Evolutionary conservation across 257 asterid species (phyloP).

Genomic region (Fraxinus anomala): DNA sequence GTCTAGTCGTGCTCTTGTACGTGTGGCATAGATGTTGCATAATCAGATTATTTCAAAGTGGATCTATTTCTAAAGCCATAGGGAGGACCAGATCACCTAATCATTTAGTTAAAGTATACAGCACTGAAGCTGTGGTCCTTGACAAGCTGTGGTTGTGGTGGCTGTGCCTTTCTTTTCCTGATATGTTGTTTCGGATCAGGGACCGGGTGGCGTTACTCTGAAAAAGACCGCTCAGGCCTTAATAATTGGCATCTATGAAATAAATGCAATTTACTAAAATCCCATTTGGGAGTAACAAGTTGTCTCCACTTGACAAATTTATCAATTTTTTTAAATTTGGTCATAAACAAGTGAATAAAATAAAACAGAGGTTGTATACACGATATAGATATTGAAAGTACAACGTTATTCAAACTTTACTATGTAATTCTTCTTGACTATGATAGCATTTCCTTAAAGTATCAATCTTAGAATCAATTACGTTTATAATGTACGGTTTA

Average conservation of each 20-base stretch:
- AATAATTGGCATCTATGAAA: slow-evolving; percentile 41
- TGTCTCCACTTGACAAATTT: too few relatives aligned
- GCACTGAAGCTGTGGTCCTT: background rate
- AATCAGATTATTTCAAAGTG: background rate
- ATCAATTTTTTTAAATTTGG: too few relatives aligned
- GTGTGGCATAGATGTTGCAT: background rate
- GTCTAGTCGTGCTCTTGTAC: background rate
- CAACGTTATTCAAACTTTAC: too few relatives aligned
- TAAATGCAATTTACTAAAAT: too few relatives aligned
- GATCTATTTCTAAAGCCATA: background rate
- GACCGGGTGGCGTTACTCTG: slow-evolving; percentile 44
- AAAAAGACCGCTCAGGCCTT: slow-evolving; percentile 45
- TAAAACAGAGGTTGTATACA: too few relatives aligned
- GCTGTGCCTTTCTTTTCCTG: background rate
- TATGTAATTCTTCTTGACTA: too few relatives aligned
- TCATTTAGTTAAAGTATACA: background rate
- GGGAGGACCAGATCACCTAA: background rate
- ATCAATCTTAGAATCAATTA: too few relatives aligned
- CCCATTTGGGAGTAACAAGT: too few relatives aligned
- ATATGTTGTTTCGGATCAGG: slow-evolving; percentile 28
- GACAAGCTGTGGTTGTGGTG: background rate
- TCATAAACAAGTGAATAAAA: too few relatives aligned
- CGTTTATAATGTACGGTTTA: too few relatives aligned
- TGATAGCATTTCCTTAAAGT: too few relatives aligned
- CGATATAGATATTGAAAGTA: too few relatives aligned